Evolutionary conservation across 148 eudicot species (phyloP).

Genomic region (Chenopodium formosanum): DNA sequence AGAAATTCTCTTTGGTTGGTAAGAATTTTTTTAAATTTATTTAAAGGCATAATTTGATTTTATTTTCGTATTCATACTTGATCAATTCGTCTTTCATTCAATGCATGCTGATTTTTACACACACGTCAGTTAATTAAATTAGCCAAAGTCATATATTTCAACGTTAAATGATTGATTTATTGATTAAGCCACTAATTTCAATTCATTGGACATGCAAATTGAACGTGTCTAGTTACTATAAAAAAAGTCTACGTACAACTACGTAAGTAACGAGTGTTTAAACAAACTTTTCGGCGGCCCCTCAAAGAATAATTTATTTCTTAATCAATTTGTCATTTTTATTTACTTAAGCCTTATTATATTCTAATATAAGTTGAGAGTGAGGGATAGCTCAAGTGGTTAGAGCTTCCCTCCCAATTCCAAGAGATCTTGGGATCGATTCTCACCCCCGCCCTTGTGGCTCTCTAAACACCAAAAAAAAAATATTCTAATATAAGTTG

Average conservation of each 20-base stretch:
- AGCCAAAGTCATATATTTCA: neutral
- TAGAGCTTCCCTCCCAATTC: too few relatives aligned
- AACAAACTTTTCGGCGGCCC: conserved; percentile 5
- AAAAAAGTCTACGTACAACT: neutral
- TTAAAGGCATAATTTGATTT: neutral
- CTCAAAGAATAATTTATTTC: neutral
- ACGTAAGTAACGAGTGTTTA: neutral
- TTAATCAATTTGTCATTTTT: neutral
- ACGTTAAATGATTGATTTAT: neutral
- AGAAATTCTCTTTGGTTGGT: conserved; percentile 18
- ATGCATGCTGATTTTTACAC: neutral
- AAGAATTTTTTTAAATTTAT: neutral
- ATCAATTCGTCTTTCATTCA: neutral
- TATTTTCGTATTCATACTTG: conserved; percentile 8
- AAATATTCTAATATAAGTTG: neutral
- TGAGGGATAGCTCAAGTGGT: too few relatives aligned
- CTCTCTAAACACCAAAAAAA: too few relatives aligned
- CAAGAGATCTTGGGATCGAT: too few relatives aligned
- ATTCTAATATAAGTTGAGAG: too few relatives aligned
- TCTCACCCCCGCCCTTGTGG: too few relatives aligned
- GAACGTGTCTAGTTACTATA: neutral
- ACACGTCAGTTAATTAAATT: conserved; percentile 1
- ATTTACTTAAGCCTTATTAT: neutral
- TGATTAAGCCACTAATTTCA: neutral
- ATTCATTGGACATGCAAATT: neutral